phyloP scores from a whole-genome alignment of 1,284 basidiomycete species.

The Malassezia vespertilionis region DNA sequence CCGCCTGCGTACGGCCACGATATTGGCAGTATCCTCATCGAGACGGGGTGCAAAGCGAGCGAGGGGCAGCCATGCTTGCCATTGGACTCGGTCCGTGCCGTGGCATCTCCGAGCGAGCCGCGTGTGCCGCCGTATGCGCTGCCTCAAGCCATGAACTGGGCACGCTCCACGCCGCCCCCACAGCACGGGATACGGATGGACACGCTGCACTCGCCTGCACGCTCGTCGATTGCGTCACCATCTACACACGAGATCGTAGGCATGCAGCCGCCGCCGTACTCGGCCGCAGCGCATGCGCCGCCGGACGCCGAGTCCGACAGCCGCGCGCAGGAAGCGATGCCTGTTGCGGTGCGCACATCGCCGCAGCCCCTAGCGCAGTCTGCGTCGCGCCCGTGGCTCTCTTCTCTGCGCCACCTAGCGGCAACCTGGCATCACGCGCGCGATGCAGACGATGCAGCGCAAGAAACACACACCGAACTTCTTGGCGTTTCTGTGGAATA shows the following conservation, averaged over 20 bases:
- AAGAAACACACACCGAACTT: too few relatives aligned
- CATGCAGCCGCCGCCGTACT: too few relatives aligned
- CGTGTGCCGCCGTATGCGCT: slow-evolving; percentile 9
- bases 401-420: too few relatives aligned
- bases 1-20: slow-evolving; percentile 46
- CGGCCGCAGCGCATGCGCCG: too few relatives aligned
- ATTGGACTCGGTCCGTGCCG: background rate
- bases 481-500: too few relatives aligned
- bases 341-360: too few relatives aligned
- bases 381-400: too few relatives aligned
- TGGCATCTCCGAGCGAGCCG: background rate
- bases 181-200: background rate
- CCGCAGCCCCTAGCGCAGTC: too few relatives aligned
- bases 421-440: too few relatives aligned
- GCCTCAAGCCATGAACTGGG: background rate
- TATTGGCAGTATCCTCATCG: slow-evolving; percentile 46
- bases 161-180: background rate
- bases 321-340: too few relatives aligned
- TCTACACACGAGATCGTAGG: background rate
- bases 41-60: slow-evolving; percentile 16
- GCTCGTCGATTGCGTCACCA: background rate
- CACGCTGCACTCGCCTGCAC: background rate
- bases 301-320: too few relatives aligned
- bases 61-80: background rate
- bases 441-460: too few relatives aligned